Evolutionary conservation across 768 basidiomycete species (phyloP), one percentile per base, ranked within the genome.

Genomic region (Kwoniella botswanensis): DNA sequence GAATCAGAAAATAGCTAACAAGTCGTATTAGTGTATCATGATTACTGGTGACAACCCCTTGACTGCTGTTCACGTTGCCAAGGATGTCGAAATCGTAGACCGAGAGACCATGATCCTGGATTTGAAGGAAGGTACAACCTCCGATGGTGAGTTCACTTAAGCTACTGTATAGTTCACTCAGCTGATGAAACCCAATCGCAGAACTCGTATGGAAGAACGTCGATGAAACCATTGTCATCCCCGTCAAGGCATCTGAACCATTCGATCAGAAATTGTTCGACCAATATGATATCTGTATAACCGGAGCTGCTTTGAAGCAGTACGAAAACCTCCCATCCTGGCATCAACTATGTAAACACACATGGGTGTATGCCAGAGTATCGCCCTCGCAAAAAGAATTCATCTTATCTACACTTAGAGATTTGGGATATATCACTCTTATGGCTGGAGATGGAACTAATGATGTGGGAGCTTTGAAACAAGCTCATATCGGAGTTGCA

Each of bases 391-490:
- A 98, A 82, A 99, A 99, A 85, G 97, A 99, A 83, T 88, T 88
- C 83, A 98, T 99, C 84, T 88, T 99, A 58, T 93, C 94, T 0
- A 91, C 91, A 7, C 86, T 98, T 64, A 94, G 94, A 82, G 86
- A 87, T 2, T 89, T 97, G 26, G 96, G 96, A 24, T 99, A 93
- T 81, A 88, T 87, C 17, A 99, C 97, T 0, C 87, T 99, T 63
- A 98, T 98, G 97, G 97, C 95, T 5, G 97, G 97, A 63, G 97
- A 99, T 81, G 97, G 97, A 41, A 99, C 97, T 4, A 98, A 99
- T 81, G 97, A 98, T 73, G 97, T 99, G 61, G 97, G 97, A 24
- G 97, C 97, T 2, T 88, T 99, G 63, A 99, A 98, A 84, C 94
- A 97, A 82, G 97, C 97, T 0, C 94, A 99, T 82, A 91, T 99